These are phyloP conservation scores for Podospora pseudocomata DNA, from an alignment of 495 filamentous ascomycete genomes.

Conservation along the genomic window DNA sequence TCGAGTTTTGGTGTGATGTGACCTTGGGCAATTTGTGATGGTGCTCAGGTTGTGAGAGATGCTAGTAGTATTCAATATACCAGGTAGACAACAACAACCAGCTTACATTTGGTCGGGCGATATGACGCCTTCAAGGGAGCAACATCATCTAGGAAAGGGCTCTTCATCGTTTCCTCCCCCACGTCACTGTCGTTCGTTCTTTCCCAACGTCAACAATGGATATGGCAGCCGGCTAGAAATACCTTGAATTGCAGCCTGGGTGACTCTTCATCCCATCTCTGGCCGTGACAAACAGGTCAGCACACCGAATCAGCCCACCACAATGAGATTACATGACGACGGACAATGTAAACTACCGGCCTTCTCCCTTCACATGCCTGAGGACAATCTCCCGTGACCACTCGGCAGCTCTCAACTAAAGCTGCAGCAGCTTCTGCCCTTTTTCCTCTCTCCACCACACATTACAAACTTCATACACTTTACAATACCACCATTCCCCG, in stretches of 20 bases:
- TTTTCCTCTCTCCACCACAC: background rate
- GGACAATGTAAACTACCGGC: background rate
- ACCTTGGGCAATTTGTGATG: too few relatives aligned
- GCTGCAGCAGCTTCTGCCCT: background rate
- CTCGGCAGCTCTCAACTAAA: background rate
- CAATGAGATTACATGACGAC: background rate
- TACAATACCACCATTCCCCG: background rate
- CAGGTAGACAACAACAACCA: too few relatives aligned
- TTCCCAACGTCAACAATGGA: too few relatives aligned
- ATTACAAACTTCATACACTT: background rate
- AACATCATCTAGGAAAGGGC: too few relatives aligned
- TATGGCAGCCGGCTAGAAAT: too few relatives aligned
- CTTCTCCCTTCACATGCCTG: background rate
- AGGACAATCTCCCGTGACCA: background rate
- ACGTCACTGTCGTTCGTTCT: too few relatives aligned
- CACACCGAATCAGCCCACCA: background rate
- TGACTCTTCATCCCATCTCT: background rate
- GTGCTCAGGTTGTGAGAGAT: too few relatives aligned
- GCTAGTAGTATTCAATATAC: too few relatives aligned
- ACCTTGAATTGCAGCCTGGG: background rate
- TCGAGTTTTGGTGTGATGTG: too few relatives aligned
- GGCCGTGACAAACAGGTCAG: background rate
- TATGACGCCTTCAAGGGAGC: too few relatives aligned
- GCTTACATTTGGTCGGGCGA: too few relatives aligned
- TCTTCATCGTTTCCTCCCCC: too few relatives aligned